These are phyloP conservation scores for Boletus fagicola DNA, from an alignment of 768 basidiomycete genomes.

Conservation along the genomic window DNA sequence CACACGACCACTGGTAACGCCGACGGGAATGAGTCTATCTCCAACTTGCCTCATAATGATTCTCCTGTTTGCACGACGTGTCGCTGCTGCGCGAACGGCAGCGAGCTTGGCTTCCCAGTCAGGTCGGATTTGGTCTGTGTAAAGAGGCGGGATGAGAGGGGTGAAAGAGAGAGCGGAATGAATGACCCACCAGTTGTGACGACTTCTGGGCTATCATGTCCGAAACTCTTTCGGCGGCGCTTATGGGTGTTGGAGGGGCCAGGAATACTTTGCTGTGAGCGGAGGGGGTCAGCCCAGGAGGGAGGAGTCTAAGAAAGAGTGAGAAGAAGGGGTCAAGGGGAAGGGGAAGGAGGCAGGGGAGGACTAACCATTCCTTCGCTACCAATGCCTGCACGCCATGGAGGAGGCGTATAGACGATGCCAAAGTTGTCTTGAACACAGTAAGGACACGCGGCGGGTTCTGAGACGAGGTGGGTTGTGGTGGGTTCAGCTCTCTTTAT, in stretches of 20 bases:
- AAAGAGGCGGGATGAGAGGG: slow-evolving; percentile 5
- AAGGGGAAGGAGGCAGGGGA: not conserved
- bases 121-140: slow-evolving; percentile 88
- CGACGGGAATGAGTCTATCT: slow-evolving; percentile 94
- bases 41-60: slow-evolving; percentile 99
- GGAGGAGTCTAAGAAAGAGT: slow-evolving; percentile 36
- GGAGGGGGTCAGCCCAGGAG: slow-evolving; percentile 54
- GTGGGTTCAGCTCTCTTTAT: slow-evolving; percentile 97
- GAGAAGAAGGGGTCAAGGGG: not conserved
- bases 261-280: slow-evolving; percentile 40
- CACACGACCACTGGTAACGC: slow-evolving; percentile 86
- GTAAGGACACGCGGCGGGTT: slow-evolving; percentile 95
- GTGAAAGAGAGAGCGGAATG: slow-evolving; percentile 3
- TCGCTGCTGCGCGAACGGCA: slow-evolving; percentile 90
- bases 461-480: slow-evolving; percentile 91
- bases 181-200: slow-evolving; percentile 75
- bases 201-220: slow-evolving; percentile 83
- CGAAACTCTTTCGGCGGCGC: slow-evolving; percentile 84
- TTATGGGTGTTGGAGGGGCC: slow-evolving; percentile 52
- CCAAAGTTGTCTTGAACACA: slow-evolving; percentile 99
- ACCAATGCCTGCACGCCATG: slow-evolving; percentile 78
- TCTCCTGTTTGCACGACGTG: slow-evolving; percentile 91
- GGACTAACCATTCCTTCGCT: slow-evolving; percentile 65
- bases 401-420: slow-evolving; percentile 78
- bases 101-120: slow-evolving; percentile 98